Evolutionary conservation across 179 eudicot species (phyloP).

Genomic region (Amaranthus tricolor): DNA sequence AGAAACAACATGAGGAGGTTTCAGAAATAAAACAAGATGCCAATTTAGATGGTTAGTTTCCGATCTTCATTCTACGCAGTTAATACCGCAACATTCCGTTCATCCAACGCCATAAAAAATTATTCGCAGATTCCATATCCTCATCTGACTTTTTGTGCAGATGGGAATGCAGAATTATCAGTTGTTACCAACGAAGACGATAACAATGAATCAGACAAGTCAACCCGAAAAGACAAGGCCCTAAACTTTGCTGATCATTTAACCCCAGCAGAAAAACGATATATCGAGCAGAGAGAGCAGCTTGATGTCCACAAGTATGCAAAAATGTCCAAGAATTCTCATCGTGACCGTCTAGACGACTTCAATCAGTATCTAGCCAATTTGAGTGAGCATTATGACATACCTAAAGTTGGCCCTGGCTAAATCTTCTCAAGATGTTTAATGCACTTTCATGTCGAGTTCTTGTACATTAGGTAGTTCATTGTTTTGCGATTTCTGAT

Average conservation of each 20-base stretch:
- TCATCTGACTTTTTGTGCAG: slow-evolving; percentile 22
- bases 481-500: not conserved
- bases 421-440: slow-evolving; percentile 17
- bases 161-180: slow-evolving; percentile 30
- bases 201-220: slow-evolving; percentile 30
- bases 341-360: slow-evolving; percentile 83
- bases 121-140: too few relatives aligned
- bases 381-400: slow-evolving; percentile 97
- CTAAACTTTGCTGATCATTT: slow-evolving; percentile 49
- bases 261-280: slow-evolving; percentile 91
- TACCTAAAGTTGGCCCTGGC: slow-evolving; percentile 99
- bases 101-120: too few relatives aligned
- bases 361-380: slow-evolving; percentile 94
- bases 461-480: slow-evolving; percentile 18
- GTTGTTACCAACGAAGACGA: slow-evolving; percentile 29
- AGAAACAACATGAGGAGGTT: slow-evolving; percentile 41
- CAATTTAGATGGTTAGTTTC: slow-evolving; percentile 44
- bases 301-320: slow-evolving; percentile 65
- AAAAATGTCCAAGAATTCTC: slow-evolving; percentile 80
- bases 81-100: not conserved
- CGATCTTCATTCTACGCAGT: too few relatives aligned
- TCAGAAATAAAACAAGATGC: slow-evolving; percentile 32
- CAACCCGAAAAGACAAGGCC: slow-evolving; percentile 35
- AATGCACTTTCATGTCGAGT: not conserved
- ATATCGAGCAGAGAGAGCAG: slow-evolving; percentile 83